Percentiles rank a stretch among this genome's conserved stretches.
Evolutionary conservation across 768 basidiomycete species (phyloP).

Genomic region (Leccinum longicurvipes): DNA sequence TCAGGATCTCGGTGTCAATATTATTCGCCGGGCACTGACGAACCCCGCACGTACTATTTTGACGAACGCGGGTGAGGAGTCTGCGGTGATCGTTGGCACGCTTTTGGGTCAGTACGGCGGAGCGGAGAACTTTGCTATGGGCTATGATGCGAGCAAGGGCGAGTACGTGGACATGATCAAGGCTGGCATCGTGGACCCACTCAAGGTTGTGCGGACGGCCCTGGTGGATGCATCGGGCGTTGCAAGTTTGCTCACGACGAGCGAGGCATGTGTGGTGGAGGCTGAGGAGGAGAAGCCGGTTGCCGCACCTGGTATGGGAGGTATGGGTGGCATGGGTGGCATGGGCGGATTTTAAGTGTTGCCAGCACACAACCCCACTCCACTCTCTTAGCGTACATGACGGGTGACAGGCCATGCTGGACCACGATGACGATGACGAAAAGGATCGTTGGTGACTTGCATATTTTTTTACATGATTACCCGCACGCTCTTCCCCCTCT

Average conservation of each 20-base stretch:
- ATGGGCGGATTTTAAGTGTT: conserved; percentile 48
- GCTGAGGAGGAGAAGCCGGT: conserved; percentile 76
- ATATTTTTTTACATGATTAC: conserved; percentile 9
- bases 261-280: conserved; percentile 90
- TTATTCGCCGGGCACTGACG: conserved; percentile 83
- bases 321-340: conserved; percentile 58
- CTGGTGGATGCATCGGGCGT: conserved; percentile 91
- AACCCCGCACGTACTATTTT: conserved; percentile 86
- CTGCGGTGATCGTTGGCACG: conserved; percentile 88
- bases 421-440: not conserved
- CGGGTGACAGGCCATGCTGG: not conserved
- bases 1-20: conserved; percentile 92
- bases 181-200: conserved; percentile 90
- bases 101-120: conserved; percentile 66
- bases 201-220: conserved; percentile 94
- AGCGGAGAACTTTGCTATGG: conserved; percentile 77
- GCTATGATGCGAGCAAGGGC: conserved; percentile 89
- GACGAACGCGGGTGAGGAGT: conserved; percentile 92
- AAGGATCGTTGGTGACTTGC: conserved; percentile 6
- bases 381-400: not conserved
- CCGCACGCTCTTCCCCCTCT: not conserved
- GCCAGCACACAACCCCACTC: not conserved
- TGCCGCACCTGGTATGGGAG: conserved; percentile 53
- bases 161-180: conserved; percentile 95
- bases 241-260: conserved; percentile 90